phyloP scores from a whole-genome alignment of 768 basidiomycete genomes.

The Tricholoma bakamatsutake region DNA sequence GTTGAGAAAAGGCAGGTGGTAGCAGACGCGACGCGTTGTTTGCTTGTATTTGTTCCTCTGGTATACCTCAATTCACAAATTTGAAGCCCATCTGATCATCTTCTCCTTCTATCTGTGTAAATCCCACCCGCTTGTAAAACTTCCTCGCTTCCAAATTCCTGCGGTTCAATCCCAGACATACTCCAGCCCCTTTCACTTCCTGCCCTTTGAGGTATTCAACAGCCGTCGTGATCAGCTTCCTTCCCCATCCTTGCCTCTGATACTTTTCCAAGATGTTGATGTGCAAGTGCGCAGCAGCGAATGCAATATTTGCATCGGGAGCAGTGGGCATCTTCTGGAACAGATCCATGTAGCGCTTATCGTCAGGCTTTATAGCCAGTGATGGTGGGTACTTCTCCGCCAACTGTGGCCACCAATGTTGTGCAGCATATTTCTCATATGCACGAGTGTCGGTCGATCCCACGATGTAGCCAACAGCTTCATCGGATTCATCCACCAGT shows the following conservation, averaged over 20 bases:
- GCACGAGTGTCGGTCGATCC: slow-evolving; percentile 62
- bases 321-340: slow-evolving; percentile 38
- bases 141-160: slow-evolving; percentile 51
- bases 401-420: slow-evolving; percentile 63
- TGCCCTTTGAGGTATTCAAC: slow-evolving; percentile 47
- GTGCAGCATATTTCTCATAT: slow-evolving; percentile 49
- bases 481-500: slow-evolving; percentile 45
- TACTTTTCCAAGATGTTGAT: slow-evolving; percentile 64
- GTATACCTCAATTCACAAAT: slow-evolving; percentile 31
- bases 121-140: slow-evolving; percentile 63
- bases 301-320: slow-evolving; percentile 48
- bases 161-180: slow-evolving; percentile 69
- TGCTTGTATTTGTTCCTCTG: slow-evolving; percentile 1
- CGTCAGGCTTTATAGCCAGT: slow-evolving; percentile 32
- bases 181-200: slow-evolving; percentile 32
- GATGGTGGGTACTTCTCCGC: slow-evolving; percentile 46
- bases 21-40: slow-evolving; percentile 6
- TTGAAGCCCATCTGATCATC: slow-evolving; percentile 48
- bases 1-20: no score
- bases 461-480: slow-evolving; percentile 68
- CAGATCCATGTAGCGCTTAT: slow-evolving; percentile 37
- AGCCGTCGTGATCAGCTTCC: slow-evolving; percentile 49
- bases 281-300: slow-evolving; percentile 72
- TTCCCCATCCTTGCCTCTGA: slow-evolving; percentile 70
- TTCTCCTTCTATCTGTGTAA: slow-evolving; percentile 48